These are phyloP conservation scores for Sechiopsis laciniata DNA, from an alignment of 306 rosid species.

Conservation along the genomic window DNA sequence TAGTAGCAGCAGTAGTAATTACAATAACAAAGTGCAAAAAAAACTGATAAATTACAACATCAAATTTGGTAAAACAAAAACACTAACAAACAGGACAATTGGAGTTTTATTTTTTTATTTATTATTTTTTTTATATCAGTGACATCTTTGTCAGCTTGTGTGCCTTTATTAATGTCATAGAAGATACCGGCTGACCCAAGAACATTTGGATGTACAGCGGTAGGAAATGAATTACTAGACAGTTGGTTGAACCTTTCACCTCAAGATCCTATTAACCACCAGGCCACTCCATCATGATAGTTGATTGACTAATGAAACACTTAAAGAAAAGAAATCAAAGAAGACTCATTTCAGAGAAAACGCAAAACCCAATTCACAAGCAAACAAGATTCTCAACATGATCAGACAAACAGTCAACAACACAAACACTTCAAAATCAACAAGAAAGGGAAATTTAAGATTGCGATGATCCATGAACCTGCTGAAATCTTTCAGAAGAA, in stretches of 20 bases:
- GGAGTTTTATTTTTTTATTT: too few species aligned
- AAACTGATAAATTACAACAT: not conserved
- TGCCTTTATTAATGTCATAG: too few species aligned
- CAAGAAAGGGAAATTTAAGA: too few species aligned
- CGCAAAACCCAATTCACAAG: constrained; percentile 11
- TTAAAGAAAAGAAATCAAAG: constrained; percentile 9
- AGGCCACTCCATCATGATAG: too few species aligned
- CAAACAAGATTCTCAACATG: constrained; percentile 11
- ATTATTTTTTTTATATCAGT: too few species aligned
- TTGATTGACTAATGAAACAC: not conserved
- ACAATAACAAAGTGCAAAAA: not conserved
- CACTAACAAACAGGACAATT: not conserved
- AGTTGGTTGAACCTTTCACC: too few species aligned
- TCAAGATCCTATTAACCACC: too few species aligned
- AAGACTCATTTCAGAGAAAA: constrained; percentile 9
- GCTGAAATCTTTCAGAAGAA: not conserved
- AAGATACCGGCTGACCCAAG: too few species aligned
- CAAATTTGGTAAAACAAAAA: not conserved
- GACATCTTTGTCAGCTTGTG: too few species aligned
- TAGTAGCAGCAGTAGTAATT: not conserved
- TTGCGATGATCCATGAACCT: constrained; percentile 1
- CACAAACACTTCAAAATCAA: not conserved
- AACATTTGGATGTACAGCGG: too few species aligned
- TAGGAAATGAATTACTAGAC: too few species aligned
- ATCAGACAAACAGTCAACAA: not conserved